phyloP scores from a whole-genome alignment of 345 rosid species.

The Cardamine chenopodiifolia region DNA sequence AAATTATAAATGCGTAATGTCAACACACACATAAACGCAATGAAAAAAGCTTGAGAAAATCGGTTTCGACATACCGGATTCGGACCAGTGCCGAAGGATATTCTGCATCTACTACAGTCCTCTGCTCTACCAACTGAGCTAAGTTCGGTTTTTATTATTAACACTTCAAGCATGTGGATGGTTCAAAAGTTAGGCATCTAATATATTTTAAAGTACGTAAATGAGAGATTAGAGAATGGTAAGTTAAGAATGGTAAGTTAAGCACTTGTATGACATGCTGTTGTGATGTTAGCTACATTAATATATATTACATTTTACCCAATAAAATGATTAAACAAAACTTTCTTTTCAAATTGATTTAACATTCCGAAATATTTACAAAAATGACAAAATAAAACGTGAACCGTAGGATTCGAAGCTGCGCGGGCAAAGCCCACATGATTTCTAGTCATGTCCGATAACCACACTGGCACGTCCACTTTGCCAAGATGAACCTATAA shows the following conservation, averaged over 20 bases:
- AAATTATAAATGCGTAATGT: no score
- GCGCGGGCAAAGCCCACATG: slow-evolving; percentile 94
- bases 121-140: slow-evolving; percentile 99
- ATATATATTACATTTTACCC: no score
- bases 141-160: slow-evolving; percentile 57
- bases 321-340: no score
- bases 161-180: background rate
- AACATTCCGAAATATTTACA: no score
- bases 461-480: slow-evolving; percentile 47
- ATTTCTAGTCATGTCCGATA: slow-evolving; percentile 90
- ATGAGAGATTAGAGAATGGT: background rate
- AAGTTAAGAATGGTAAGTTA: no score
- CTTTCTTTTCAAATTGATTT: no score
- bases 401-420: slow-evolving; percentile 80
- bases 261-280: background rate
- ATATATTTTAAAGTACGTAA: background rate
- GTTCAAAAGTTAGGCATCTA: no score
- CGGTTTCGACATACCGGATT: slow-evolving; percentile 42
- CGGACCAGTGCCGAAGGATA: slow-evolving; percentile 66
- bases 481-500: background rate
- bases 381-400: background rate
- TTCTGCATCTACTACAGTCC: slow-evolving; percentile 69
- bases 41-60: no score
- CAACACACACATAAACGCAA: no score
- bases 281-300: background rate